Conservation (phyloP, 169 alveolate genomes). For the Babesia caballi region DNA sequence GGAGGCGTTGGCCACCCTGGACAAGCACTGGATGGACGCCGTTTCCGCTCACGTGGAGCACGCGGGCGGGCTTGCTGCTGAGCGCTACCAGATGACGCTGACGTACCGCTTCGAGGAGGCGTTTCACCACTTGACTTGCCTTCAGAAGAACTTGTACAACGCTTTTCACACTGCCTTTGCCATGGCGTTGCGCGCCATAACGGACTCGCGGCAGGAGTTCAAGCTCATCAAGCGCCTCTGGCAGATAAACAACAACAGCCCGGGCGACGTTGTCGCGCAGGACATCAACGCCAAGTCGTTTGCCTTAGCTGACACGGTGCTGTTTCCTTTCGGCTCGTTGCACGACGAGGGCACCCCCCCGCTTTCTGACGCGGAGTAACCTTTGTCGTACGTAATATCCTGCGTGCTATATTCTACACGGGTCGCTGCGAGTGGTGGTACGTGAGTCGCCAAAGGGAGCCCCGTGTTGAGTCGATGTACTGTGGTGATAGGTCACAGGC, state of each 20-base stretch:
- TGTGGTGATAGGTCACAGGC: no score
- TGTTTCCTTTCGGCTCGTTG: constrained; percentile 62
- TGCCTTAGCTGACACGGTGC: constrained; percentile 33
- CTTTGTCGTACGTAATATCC: no score
- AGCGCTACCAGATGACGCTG: background rate
- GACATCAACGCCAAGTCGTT: constrained; percentile 35
- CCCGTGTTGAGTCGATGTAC: no score
- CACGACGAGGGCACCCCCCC: constrained; percentile 71
- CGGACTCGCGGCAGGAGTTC: constrained; percentile 57
- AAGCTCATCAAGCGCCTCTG: constrained; percentile 50
- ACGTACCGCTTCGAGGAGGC: constrained; percentile 16
- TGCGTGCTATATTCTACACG: background rate
- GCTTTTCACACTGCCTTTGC: constrained; percentile 53
- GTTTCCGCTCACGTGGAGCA: constrained; percentile 19
- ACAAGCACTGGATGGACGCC: constrained; percentile 60
- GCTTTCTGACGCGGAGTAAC: constrained; percentile 45
- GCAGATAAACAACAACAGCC: constrained; percentile 27
- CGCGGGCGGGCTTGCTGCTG: background rate
- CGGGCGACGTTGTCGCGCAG: constrained; percentile 6
- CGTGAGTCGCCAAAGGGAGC: no score
- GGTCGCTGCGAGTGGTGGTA: no score
- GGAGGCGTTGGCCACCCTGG: constrained; percentile 4
- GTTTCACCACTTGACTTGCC: constrained; percentile 17
- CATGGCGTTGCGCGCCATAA: constrained; percentile 48
- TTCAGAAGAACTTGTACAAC: constrained; percentile 49